Evolutionary conservation across 2,329 filamentous ascomycete genomes (phyloP), one percentile per base, ranked within the genome.

Genomic region (Xylariaceae sp.): DNA sequence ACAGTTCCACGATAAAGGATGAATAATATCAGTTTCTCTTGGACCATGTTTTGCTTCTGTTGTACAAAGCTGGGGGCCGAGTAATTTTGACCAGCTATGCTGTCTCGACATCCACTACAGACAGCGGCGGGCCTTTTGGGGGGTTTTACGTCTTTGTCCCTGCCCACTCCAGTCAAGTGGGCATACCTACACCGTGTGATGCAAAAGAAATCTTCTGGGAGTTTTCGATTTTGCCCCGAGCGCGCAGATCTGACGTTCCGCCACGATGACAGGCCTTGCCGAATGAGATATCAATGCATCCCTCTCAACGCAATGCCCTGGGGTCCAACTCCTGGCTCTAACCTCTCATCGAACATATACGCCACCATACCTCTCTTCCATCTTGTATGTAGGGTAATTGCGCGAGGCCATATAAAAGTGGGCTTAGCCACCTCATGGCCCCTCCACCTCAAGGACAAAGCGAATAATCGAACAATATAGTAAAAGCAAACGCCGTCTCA

Each of bases 401-500:
- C 64, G 58, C 64, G 67, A 68, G 66, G 65, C 63, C 67, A 70
- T 64, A 59, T 57, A 65, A 60, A 63, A 61, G 63, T 64, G 67
- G 63, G 67, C 66, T 68, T 67, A 68, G 68, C 66, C 68, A 68
- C 66, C 71, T 69, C 64, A 67, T 68, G 67, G 67, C 65, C 64
- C 57, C 61, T 68, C 61, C 68, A 71, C 70, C 70, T 70, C 68
- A 68, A 67, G 68, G 67, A 68, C 62, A 68, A 69, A 68, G 68
- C 65, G 71, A 71, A 67, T 70, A 71, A 70, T 72, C 66, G 72
- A 73, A 73, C 69, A 73, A 72, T 69, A 72, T 69, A 71, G 71
- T 71, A 71, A 72, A 64, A 77, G 75, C 74, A 75, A 76, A 76
- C 75, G 76, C 75, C 76, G 75, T 78, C 73, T 77, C 73, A 74